phyloP scores from a whole-genome alignment of 23 red algal species.

The Agarophyton chilense region DNA sequence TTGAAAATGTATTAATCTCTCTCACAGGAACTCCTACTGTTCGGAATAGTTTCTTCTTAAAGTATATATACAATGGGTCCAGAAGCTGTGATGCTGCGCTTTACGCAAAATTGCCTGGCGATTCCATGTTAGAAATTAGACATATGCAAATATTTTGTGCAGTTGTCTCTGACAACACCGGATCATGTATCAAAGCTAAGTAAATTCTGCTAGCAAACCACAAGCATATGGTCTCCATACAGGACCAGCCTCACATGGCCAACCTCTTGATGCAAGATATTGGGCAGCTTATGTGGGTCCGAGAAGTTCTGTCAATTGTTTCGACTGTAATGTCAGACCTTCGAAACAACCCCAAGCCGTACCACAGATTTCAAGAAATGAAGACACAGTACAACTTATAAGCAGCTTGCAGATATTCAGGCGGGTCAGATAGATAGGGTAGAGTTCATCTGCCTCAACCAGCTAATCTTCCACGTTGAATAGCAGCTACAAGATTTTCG shows the following conservation, averaged over 20 bases:
- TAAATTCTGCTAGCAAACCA: neutral
- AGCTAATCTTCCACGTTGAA: neutral
- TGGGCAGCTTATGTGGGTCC: neutral
- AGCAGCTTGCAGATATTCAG: neutral
- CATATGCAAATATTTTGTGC: neutral
- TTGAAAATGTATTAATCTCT: neutral
- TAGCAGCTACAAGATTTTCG: constrained; percentile 4
- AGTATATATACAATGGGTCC: neutral
- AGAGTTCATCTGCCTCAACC: neutral
- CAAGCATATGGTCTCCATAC: neutral
- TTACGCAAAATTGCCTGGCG: neutral
- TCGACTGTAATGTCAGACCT: neutral
- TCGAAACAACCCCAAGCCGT: neutral
- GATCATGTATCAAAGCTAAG: neutral
- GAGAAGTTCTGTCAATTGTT: neutral
- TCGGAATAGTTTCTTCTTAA: neutral
- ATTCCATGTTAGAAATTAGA: neutral
- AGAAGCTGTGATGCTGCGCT: neutral
- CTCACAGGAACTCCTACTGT: neutral
- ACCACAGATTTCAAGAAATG: neutral
- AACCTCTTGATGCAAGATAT: neutral
- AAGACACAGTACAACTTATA: neutral
- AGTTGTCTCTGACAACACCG: neutral
- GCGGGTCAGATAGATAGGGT: neutral
- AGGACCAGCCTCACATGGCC: neutral